These are phyloP conservation scores for Aureobasidium sp. DNA, from an alignment of 2,329 filamentous ascomycete genomes.

Conservation along the genomic window DNA sequence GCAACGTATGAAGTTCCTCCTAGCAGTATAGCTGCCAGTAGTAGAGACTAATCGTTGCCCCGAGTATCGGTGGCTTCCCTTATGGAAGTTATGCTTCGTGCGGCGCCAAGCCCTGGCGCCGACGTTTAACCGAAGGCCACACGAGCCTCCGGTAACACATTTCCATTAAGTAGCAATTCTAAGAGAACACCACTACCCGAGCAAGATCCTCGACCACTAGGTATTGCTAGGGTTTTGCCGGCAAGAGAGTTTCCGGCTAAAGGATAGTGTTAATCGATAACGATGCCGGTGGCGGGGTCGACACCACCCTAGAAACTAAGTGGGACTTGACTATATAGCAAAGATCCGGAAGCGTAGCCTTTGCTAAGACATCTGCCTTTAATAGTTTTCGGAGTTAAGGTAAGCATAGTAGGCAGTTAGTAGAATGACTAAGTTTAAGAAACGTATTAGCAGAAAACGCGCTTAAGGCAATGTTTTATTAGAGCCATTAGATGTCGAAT, in stretches of 20 bases:
- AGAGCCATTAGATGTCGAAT: background rate
- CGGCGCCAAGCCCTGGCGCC: too few species aligned
- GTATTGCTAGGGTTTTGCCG: slow-evolving; percentile 37
- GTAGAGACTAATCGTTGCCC: too few species aligned
- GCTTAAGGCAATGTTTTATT: background rate
- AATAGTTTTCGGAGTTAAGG: background rate
- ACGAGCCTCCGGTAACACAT: too few species aligned
- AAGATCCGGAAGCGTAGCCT: background rate
- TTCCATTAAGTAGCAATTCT: slow-evolving; percentile 37
- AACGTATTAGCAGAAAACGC: too few species aligned
- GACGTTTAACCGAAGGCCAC: too few species aligned
- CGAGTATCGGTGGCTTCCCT: too few species aligned
- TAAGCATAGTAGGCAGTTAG: background rate
- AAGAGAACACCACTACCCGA: slow-evolving; percentile 41
- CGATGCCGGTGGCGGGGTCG: slow-evolving; percentile 33
- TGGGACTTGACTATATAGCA: background rate
- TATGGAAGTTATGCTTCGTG: too few species aligned
- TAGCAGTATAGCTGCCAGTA: too few species aligned
- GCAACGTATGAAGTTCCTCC: too few species aligned
- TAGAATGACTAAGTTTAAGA: background rate
- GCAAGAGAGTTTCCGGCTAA: slow-evolving; percentile 31
- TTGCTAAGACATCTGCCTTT: background rate
- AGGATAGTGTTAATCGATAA: slow-evolving; percentile 41
- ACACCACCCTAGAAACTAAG: slow-evolving; percentile 46
- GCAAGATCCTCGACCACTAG: slow-evolving; percentile 42